These are phyloP conservation scores for Beta lomatogona DNA, from an alignment of 179 eudicot species.

Conservation along the genomic window DNA sequence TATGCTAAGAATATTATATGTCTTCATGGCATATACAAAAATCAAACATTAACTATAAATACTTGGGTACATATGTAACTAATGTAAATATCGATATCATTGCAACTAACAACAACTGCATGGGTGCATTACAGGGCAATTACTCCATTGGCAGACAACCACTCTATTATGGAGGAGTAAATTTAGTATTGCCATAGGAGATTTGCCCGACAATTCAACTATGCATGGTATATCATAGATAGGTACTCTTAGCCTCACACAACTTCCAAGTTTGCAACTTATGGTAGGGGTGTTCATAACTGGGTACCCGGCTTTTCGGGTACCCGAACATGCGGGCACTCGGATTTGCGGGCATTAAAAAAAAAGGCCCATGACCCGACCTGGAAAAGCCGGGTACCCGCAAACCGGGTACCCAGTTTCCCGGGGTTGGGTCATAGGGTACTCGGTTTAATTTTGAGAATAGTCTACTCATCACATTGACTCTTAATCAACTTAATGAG, in stretches of 20 bases:
- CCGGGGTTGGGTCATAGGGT: background rate
- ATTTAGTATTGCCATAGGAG: slow-evolving; percentile 24
- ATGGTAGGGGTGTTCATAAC: too few relatives aligned
- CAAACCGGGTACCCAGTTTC: too few relatives aligned
- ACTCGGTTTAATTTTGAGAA: background rate
- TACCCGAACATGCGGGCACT: too few relatives aligned
- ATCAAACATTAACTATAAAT: background rate
- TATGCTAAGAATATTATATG: slow-evolving; percentile 14
- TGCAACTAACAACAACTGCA: slow-evolving; percentile 9
- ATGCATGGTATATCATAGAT: background rate
- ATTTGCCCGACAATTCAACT: slow-evolving; percentile 31
- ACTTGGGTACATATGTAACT: background rate
- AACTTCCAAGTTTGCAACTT: background rate
- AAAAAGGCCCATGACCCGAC: too few relatives aligned
- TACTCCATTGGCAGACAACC: slow-evolving; percentile 22
- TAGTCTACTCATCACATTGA: slow-evolving; percentile 24
- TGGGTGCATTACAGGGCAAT: slow-evolving; percentile 23
- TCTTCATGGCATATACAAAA: background rate
- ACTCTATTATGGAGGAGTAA: background rate
- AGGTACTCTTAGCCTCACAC: too few relatives aligned
- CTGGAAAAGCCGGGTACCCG: too few relatives aligned
- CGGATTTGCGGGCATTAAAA: too few relatives aligned
- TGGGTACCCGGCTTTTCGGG: too few relatives aligned
- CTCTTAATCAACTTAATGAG: background rate
- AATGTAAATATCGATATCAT: background rate